Conservation (phyloP, 2,329 filamentous ascomycete species). For the Cladosporium sp. region DNA sequence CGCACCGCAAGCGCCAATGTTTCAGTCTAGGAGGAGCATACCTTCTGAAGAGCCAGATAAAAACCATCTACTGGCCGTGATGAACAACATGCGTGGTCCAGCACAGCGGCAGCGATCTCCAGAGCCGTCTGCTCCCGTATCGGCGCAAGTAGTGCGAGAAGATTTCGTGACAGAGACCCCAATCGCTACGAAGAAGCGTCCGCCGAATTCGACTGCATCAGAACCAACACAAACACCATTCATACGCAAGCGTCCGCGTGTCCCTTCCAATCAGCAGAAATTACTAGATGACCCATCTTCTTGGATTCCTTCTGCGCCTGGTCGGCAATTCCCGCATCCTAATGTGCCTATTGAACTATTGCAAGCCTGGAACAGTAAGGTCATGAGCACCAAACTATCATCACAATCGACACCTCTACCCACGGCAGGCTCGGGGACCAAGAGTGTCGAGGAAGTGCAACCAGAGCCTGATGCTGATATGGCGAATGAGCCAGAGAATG, state of each 20-base stretch:
- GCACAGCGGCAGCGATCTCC: neutral
- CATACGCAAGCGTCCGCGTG: constrained; percentile 19
- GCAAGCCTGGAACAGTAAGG: constrained; percentile 21
- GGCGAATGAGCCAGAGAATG: neutral
- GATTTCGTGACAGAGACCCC: constrained; percentile 4
- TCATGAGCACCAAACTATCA: constrained; percentile 11
- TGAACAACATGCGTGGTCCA: neutral
- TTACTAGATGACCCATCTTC: constrained; percentile 45
- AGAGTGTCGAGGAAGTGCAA: constrained; percentile 1
- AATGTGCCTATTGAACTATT: constrained; percentile 39
- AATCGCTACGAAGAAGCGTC: neutral
- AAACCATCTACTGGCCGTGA: neutral
- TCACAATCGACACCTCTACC: constrained; percentile 3
- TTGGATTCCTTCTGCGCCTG: constrained; percentile 35
- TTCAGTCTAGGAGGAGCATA: neutral
- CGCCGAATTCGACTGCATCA: constrained; percentile 4
- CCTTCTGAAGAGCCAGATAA: neutral
- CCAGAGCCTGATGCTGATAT: neutral
- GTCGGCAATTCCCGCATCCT: constrained; percentile 31
- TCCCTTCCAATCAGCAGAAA: constrained; percentile 45
- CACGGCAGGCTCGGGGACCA: neutral
- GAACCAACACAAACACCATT: constrained; percentile 3
- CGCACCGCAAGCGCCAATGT: constrained; percentile 2
- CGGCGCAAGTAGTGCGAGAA: neutral
- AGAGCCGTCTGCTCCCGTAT: neutral